A percentile compares a stretch with the other conserved stretches of the same genome.
These are phyloP conservation scores for Rubroboletus satanas DNA, from an alignment of 768 basidiomycete genomes.

Conservation along the genomic window DNA sequence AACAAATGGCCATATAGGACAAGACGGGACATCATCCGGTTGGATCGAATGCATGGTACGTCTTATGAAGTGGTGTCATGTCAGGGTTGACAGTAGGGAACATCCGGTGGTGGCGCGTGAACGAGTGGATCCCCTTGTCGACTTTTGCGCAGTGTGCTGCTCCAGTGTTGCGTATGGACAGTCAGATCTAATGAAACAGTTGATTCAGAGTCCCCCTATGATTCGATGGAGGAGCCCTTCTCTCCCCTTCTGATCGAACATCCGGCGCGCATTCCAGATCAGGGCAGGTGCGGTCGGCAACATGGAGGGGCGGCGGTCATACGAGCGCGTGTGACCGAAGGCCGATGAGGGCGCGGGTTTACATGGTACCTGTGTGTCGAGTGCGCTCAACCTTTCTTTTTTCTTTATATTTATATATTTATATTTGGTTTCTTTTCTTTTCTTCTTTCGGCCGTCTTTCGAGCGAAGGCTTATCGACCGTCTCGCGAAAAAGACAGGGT, in stretches of 20 bases:
- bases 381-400: neutral
- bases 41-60: neutral
- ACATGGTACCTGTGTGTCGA: neutral
- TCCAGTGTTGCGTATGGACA: neutral
- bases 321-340: neutral
- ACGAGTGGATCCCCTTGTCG: neutral
- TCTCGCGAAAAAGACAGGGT: constrained; percentile 1
- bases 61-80: neutral
- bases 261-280: neutral
- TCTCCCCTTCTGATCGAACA: neutral
- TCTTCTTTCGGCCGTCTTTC: neutral
- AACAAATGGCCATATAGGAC: neutral
- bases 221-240: neutral
- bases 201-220: neutral
- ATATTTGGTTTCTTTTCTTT: neutral
- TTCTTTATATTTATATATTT: neutral
- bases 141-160: neutral
- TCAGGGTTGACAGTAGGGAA: neutral
- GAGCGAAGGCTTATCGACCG: neutral
- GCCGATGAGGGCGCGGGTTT: neutral
- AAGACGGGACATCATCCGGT: neutral
- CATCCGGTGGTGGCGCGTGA: neutral
- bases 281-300: constrained; percentile 2
- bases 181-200: neutral
- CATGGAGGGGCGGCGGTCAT: neutral